Conservation (phyloP, 2,329 filamentous ascomycete species). For the Erysiphe neolycopersici region DNA sequence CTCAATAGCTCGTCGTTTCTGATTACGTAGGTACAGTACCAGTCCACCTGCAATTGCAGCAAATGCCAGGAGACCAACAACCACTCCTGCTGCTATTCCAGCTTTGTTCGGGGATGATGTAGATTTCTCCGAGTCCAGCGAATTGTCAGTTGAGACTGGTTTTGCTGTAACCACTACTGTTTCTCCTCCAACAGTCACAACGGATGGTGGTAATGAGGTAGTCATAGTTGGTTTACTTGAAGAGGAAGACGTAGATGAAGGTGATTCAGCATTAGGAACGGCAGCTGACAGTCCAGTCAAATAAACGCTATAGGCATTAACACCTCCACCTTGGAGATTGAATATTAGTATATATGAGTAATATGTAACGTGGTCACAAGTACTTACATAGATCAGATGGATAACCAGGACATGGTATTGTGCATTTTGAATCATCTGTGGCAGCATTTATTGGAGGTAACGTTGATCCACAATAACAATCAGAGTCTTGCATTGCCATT, state of each 20-base stretch:
- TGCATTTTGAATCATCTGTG: constrained; percentile 7
- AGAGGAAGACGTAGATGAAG: neutral
- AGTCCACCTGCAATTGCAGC: constrained; percentile 37
- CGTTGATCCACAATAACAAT: constrained; percentile 11
- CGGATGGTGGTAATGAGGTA: constrained; percentile 5
- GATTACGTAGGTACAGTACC: constrained; percentile 50
- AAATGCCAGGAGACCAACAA: constrained; percentile 52
- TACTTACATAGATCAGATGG: constrained; percentile 9
- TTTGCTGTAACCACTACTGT: constrained; percentile 11
- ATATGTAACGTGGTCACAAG: neutral
- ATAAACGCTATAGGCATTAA: constrained; percentile 8
- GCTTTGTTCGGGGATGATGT: constrained; percentile 21
- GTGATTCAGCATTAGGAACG: constrained; percentile 4
- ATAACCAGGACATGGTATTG: constrained; percentile 10
- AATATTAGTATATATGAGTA: constrained; percentile 4
- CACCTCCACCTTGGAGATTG: constrained; percentile 8
- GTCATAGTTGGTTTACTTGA: constrained; percentile 4
- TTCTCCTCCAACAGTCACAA: constrained; percentile 10
- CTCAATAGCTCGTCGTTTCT: constrained; percentile 50
- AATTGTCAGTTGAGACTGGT: constrained; percentile 1
- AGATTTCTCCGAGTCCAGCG: neutral
- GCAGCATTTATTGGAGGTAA: constrained; percentile 7
- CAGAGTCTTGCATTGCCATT: constrained; percentile 7
- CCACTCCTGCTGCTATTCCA: constrained; percentile 66
- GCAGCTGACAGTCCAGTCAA: constrained; percentile 6